A percentile compares a stretch with the other conserved stretches of the same genome.
Evolutionary conservation across 1,284 basidiomycete species (phyloP).

Genomic region (Phellopilus nigrolimitatus): DNA sequence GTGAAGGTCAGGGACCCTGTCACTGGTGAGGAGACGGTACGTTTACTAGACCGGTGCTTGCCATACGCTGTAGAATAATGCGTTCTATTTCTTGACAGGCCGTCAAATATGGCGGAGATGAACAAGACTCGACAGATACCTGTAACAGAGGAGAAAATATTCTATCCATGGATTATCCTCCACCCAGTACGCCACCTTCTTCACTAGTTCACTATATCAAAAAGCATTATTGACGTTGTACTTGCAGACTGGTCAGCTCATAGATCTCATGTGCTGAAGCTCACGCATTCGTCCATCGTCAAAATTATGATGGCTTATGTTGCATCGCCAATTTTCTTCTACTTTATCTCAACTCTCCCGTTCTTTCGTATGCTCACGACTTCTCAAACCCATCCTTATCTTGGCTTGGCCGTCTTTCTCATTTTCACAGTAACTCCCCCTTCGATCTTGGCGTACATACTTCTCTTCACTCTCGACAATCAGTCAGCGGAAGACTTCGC

Average conservation of each 20-base stretch:
- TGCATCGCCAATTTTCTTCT: slow-evolving; percentile 12
- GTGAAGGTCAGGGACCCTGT: slow-evolving; percentile 21
- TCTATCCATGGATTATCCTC: slow-evolving; percentile 29
- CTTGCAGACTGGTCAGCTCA: slow-evolving; percentile 30
- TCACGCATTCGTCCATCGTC: slow-evolving; percentile 25
- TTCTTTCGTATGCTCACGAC: slow-evolving; percentile 27
- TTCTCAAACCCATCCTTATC: slow-evolving; percentile 22
- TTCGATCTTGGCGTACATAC: slow-evolving; percentile 27
- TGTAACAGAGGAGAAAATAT: slow-evolving; percentile 29
- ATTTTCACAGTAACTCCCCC: slow-evolving; percentile 27
- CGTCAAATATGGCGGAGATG: slow-evolving; percentile 13
- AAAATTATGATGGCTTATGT: slow-evolving; percentile 27
- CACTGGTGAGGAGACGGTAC: slow-evolving; percentile 22
- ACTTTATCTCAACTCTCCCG: slow-evolving; percentile 18
- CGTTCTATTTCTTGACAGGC: slow-evolving; percentile 4
- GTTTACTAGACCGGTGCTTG: too few species aligned
- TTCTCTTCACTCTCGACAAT: slow-evolving; percentile 31
- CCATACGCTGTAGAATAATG: background rate
- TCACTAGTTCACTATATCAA: background rate
- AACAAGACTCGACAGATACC: slow-evolving; percentile 18
- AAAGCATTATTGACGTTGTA: background rate
- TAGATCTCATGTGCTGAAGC: slow-evolving; percentile 24
- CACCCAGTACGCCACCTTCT: slow-evolving; percentile 26
- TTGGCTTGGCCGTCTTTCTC: background rate
- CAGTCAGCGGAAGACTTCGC: slow-evolving; percentile 31